Evolutionary conservation across 176 grass and related monocot species (phyloP).

Genomic region (Panicum miliaceum): DNA sequence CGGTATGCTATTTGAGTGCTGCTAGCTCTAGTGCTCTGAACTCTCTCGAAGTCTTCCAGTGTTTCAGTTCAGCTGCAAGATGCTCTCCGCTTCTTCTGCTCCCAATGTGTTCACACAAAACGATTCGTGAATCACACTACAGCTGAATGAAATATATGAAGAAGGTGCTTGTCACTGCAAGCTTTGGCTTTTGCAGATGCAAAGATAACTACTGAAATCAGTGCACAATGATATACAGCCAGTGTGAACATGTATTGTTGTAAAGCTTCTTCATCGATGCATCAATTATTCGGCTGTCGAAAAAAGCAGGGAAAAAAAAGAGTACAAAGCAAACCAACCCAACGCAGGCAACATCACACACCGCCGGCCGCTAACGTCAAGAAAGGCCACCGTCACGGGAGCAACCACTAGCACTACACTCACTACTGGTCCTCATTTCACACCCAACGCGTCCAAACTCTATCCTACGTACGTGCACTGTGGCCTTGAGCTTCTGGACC

Average conservation of each 20-base stretch:
- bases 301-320: neutral
- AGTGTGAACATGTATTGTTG: slow-evolving; percentile 3
- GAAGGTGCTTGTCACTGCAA: neutral
- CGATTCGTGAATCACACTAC: neutral
- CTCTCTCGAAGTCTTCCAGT: neutral
- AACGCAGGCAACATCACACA: slow-evolving; percentile 35
- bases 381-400: slow-evolving; percentile 5
- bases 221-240: neutral
- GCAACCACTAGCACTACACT: slow-evolving; percentile 32
- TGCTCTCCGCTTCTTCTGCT: neutral
- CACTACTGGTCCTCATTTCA: slow-evolving; percentile 30
- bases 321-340: slow-evolving; percentile 2
- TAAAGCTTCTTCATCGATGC: neutral
- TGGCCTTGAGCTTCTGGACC: neutral
- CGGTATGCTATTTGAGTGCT: neutral
- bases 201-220: slow-evolving; percentile 4
- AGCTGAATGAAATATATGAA: neutral
- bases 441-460: slow-evolving; percentile 16
- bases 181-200: neutral
- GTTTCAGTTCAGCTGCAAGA: neutral
- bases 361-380: neutral
- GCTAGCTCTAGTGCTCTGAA: neutral
- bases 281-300: neutral
- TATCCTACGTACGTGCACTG: neutral
- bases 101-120: neutral